These are phyloP conservation scores for Chaetomiaceae sp. DNA, from an alignment of 2,329 filamentous ascomycete species.

Conservation along the genomic window DNA sequence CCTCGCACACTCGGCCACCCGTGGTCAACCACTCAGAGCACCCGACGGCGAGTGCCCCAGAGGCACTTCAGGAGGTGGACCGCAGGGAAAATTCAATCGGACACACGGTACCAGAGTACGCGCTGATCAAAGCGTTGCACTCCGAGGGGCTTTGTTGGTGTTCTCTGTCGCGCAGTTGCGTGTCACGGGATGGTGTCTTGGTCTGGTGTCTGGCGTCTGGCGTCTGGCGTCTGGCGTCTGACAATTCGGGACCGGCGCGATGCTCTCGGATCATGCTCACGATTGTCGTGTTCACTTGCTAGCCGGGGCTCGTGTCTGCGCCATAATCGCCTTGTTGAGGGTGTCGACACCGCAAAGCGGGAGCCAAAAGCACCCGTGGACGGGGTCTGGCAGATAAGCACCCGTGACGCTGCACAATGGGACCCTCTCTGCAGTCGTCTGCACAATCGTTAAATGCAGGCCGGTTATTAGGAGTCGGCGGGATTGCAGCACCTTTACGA, in stretches of 20 bases:
- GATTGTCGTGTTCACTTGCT: not conserved
- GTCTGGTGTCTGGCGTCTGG: no score
- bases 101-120: slow-evolving; percentile 26
- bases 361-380: not conserved
- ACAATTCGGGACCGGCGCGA: slow-evolving; percentile 5
- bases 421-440: not conserved
- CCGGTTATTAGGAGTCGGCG: no score
- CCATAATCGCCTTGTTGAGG: slow-evolving; percentile 15
- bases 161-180: slow-evolving; percentile 10
- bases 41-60: slow-evolving; percentile 23
- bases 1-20: slow-evolving; percentile 14
- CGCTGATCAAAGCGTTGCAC: slow-evolving; percentile 21
- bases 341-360: slow-evolving; percentile 2
- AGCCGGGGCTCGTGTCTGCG: not conserved
- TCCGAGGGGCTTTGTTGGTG: slow-evolving; percentile 13
- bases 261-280: slow-evolving; percentile 1
- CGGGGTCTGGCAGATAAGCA: not conserved
- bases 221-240: slow-evolving; percentile 2
- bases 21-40: slow-evolving; percentile 23
- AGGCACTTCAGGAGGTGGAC: slow-evolving; percentile 23
- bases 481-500: no score
- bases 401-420: not conserved
- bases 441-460: not conserved
- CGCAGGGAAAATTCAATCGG: slow-evolving; percentile 23
- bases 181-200: slow-evolving; percentile 8